Base-by-base conservation (phyloP, 495 filamentous ascomycete genomes). In the Penicillium egyptiacum region DNA sequence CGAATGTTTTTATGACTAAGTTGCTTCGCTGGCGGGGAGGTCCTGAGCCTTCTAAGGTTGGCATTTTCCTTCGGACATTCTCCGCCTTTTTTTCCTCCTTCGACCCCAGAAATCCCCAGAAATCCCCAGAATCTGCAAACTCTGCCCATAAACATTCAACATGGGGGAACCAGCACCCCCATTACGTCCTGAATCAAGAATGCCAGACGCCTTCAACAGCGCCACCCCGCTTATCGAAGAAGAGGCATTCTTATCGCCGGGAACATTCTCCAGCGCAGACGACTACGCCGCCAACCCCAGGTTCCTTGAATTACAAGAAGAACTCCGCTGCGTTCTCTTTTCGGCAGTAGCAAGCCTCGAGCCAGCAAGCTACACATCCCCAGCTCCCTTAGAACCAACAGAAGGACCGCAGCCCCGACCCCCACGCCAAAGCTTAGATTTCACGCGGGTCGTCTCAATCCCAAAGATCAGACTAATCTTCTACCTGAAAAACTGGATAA, bases 401-500 rank as follows among this genome's bases (percentile, higher is more conserved):
- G 55, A 61, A 11, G 60, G 58, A 1, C 50, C 58, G 2, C 46
- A 53, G 4, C 25, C 37, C 4, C 55, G 59, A 30, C 48, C 51
- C 31, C 28, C 54, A 17, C 63, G 57, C 6, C 65, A 58, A 40
- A 66, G 56, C n/a, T 53, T 68, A 43, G 66, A 68, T 25, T 68
- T 68, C 17, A 68, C 66, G 1, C 56, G 66, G 10, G 66, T 66
- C 0, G 28, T 55, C 19, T 66, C 66, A 22, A 64, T 68, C 9
- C 66, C 66, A 1, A 68, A 68, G 56, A 59, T 68, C 14, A 53
- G 60, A 47, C 43, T 68, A 16, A 66, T 68, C 19, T 60, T 59
- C 19, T 68, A 68, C 37, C 58, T 68, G 20, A 66, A 68, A 31
- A 68, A 68, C 4, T 68, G 66, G 66, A 68, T 68, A 10, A 68